These are phyloP conservation scores for Trichoderma asperelloides DNA, from an alignment of 495 filamentous ascomycete genomes.

Conservation along the genomic window DNA sequence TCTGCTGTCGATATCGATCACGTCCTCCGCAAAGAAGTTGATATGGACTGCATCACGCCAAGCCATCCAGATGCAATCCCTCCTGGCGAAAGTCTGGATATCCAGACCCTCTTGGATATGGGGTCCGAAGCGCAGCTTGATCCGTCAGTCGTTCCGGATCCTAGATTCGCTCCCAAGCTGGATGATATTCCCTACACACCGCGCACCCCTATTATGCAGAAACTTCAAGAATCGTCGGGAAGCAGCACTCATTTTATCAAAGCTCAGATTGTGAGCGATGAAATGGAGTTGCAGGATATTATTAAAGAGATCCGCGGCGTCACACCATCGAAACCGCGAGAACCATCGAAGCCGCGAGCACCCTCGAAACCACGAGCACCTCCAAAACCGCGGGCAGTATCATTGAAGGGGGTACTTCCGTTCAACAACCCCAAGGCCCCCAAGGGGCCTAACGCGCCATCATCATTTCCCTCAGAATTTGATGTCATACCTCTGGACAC, in stretches of 20 bases:
- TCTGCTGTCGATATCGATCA: constrained; percentile 90
- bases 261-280: constrained; percentile 74
- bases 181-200: constrained; percentile 56
- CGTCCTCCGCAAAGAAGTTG: constrained; percentile 90
- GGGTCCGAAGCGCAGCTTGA: constrained; percentile 57
- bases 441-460: not conserved
- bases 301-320: constrained; percentile 46
- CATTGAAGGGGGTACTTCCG: not conserved
- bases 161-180: constrained; percentile 37
- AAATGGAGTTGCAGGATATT: constrained; percentile 65
- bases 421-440: not conserved
- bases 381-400: not conserved
- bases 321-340: not conserved
- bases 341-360: not conserved
- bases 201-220: constrained; percentile 71
- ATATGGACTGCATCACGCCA: constrained; percentile 94
- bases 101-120: constrained; percentile 61
- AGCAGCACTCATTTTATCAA: constrained; percentile 55
- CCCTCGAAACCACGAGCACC: not conserved
- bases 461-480: not conserved
- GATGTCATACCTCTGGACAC: not conserved
- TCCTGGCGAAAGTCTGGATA: constrained; percentile 78
- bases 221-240: constrained; percentile 34
- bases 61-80: constrained; percentile 71
- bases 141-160: constrained; percentile 42